Conservation (phyloP, 371 early-diverging fungal genomes). For the Lichtheimia hyalospora region DNA sequence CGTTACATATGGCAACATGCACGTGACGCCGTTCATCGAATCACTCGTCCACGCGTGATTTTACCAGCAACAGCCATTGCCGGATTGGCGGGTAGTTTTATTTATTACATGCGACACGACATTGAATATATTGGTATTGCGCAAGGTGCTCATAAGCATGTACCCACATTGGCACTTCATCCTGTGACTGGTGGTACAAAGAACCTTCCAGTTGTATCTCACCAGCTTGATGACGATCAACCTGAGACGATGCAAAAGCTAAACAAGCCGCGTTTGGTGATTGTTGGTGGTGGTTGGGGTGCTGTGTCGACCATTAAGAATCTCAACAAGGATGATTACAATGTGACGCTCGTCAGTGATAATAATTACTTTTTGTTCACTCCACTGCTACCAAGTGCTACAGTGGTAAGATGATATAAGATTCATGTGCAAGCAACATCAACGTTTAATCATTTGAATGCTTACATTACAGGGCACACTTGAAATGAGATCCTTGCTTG, state of each 20-base stretch:
- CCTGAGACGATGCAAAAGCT: conserved; percentile 14
- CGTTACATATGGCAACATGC: no score
- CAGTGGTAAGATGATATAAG: conserved; percentile 53
- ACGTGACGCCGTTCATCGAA: no score
- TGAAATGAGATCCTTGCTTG: conserved; percentile 38
- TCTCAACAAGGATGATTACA: conserved; percentile 69
- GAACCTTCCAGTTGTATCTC: conserved; percentile 28
- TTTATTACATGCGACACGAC: conserved; percentile 7
- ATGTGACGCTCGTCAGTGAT: conserved; percentile 67
- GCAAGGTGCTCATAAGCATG: conserved; percentile 25
- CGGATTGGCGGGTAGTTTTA: no score
- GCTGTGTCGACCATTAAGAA: conserved; percentile 59
- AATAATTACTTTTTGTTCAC: conserved; percentile 90
- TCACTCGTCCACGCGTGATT: no score
- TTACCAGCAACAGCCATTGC: no score
- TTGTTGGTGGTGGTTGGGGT: conserved; percentile 82
- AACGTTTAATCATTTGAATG: no score
- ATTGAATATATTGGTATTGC: conserved; percentile 12
- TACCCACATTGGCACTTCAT: conserved; percentile 32
- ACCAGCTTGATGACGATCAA: conserved; percentile 27
- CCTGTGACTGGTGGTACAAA: conserved; percentile 39
- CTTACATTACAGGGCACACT: conserved; percentile 40
- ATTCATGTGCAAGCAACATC: neutral
- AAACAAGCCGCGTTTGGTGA: conserved; percentile 64
- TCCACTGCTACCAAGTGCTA: conserved; percentile 77